phyloP scores from a whole-genome alignment of 2,329 filamentous ascomycete genomes.

The Amesomyces nigricolor region DNA sequence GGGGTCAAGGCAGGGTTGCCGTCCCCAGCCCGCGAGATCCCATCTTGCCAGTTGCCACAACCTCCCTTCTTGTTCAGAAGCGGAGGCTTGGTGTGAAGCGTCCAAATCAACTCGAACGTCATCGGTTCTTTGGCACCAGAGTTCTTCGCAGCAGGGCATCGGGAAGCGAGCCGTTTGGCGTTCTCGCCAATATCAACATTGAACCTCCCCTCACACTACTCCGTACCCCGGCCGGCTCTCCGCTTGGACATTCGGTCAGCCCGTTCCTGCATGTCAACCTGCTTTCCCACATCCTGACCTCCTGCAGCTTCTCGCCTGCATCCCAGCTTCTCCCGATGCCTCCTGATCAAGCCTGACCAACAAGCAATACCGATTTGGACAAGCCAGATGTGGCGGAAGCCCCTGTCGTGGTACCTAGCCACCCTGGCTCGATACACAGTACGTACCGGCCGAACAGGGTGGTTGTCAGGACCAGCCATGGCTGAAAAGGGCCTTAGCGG shows the following conservation, averaged over 20 bases:
- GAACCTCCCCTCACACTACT: neutral
- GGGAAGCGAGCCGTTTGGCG: neutral
- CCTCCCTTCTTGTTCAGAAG: neutral
- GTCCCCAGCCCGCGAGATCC: neutral
- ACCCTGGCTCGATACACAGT: slow-evolving; percentile 5
- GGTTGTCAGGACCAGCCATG: slow-evolving; percentile 12
- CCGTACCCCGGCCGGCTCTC: slow-evolving; percentile 7
- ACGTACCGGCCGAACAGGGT: slow-evolving; percentile 19
- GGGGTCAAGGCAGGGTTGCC: slow-evolving; percentile 16
- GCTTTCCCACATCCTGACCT: neutral
- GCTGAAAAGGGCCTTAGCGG: slow-evolving; percentile 26
- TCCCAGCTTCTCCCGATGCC: slow-evolving; percentile 21
- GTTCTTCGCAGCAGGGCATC: neutral
- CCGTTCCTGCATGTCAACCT: neutral
- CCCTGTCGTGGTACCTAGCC: slow-evolving; percentile 14
- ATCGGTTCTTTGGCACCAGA: neutral
- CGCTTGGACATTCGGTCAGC: slow-evolving; percentile 1
- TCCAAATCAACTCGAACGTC: neutral
- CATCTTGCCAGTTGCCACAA: too few species aligned
- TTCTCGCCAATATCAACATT: neutral
- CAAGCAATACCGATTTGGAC: slow-evolving; percentile 11
- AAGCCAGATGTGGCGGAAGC: slow-evolving; percentile 4
- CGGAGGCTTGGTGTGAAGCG: too few species aligned
- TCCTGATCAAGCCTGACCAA: slow-evolving; percentile 24
- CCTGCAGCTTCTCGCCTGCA: slow-evolving; percentile 17